These are phyloP conservation scores for Vickermania spadyakhi DNA, from an alignment of 208 protist genomes.

Conservation along the genomic window DNA sequence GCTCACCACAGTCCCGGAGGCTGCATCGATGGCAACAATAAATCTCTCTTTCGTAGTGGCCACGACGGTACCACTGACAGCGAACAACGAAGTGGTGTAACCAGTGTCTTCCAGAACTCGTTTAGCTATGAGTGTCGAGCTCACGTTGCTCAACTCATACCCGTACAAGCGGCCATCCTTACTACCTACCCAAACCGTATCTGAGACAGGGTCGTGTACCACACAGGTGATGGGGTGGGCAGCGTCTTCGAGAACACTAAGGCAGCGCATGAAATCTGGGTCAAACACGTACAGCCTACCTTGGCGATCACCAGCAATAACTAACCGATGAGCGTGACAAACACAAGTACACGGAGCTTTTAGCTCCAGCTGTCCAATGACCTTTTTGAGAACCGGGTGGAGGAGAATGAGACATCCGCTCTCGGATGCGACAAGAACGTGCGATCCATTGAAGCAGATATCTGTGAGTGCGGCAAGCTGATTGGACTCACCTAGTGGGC, in stretches of 20 bases:
- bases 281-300: constrained; percentile 61
- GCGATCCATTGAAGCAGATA: constrained; percentile 47
- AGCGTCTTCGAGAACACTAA: constrained; percentile 24
- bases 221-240: constrained; percentile 31
- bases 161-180: constrained; percentile 50
- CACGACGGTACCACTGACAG: constrained; percentile 51
- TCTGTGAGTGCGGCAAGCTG: constrained; percentile 27
- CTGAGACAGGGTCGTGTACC: constrained; percentile 38
- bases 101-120: constrained; percentile 25
- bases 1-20: constrained; percentile 18
- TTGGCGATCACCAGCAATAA: constrained; percentile 38
- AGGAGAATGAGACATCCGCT: constrained; percentile 36
- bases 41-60: constrained; percentile 36
- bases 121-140: constrained; percentile 10
- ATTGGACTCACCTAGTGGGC: constrained; percentile 18
- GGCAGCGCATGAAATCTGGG: constrained; percentile 11
- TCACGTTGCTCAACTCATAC: constrained; percentile 18
- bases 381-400: constrained; percentile 27
- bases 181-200: constrained; percentile 54
- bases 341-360: constrained; percentile 40
- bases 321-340: constrained; percentile 27
- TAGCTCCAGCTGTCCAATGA: constrained; percentile 24
- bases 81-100: constrained; percentile 33
- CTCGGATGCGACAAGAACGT: constrained; percentile 31
- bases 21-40: constrained; percentile 31